These are phyloP conservation scores for Picochlorum costavermella DNA, from an alignment of 139 green algal genomes.

Conservation along the genomic window DNA sequence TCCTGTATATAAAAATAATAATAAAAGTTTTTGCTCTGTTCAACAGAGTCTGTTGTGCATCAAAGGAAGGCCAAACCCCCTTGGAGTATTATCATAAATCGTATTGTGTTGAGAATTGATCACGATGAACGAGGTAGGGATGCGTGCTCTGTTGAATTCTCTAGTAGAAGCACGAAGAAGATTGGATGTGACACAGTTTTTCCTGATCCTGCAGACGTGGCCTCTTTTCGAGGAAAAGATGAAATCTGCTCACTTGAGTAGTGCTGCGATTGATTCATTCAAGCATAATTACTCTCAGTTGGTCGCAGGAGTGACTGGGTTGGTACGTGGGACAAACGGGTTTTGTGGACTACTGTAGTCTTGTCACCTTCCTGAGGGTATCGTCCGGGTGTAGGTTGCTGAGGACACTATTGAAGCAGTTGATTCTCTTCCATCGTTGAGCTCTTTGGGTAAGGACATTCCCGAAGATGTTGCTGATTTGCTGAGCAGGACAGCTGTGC, in stretches of 20 bases:
- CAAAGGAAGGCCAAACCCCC: too few species aligned
- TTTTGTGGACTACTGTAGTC: background rate
- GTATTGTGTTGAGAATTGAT: too few species aligned
- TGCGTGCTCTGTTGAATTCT: too few species aligned
- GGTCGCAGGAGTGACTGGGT: conserved; percentile 63
- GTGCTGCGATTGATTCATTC: conserved; percentile 75
- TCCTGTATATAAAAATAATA: too few species aligned
- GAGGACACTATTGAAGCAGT: conserved; percentile 66
- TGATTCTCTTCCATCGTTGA: conserved; percentile 50
- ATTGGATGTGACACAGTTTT: too few species aligned
- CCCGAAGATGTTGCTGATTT: conserved; percentile 22
- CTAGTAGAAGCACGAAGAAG: too few species aligned
- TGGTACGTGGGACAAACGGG: conserved; percentile 42
- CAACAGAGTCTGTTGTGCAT: too few species aligned
- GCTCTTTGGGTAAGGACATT: conserved; percentile 19
- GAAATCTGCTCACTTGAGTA: conserved; percentile 38
- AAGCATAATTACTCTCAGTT: conserved; percentile 82
- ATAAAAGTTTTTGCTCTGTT: too few species aligned
- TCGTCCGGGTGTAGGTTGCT: conserved; percentile 41
- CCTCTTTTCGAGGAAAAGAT: conserved; percentile 65
- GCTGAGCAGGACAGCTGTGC: conserved; percentile 68
- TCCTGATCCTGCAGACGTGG: conserved; percentile 14
- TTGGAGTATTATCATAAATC: too few species aligned
- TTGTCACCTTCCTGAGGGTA: background rate
- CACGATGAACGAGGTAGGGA: too few species aligned